Evolutionary conservation across 2,329 filamentous ascomycete species (phyloP), one percentile per base, ranked within the genome.

Genomic region (Hirsutella thompsonii): DNA sequence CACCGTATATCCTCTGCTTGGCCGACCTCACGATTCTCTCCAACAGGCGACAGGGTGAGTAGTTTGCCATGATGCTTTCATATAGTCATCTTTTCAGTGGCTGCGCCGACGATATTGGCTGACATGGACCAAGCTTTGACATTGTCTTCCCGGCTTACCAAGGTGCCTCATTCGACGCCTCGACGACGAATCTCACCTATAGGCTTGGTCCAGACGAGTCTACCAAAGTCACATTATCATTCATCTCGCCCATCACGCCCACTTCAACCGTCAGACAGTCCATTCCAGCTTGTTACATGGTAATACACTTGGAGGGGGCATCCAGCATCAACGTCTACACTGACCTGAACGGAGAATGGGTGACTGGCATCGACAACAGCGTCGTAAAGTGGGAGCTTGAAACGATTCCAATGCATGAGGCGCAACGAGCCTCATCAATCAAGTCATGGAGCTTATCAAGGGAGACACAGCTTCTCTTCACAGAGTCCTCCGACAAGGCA

Each of bases 271-370:
- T 89, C 51, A 74, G 84, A 47, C 84, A 90, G 64, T 79, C 83
- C 14, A 74, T 92, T 26, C 87, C 87, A n/a, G 86, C 85, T 10
- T 79, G 81, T 20, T 93, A 93, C 56, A 55, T 93, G 46, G 82
- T 76, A 5, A 69, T 90, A 33, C 62, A 79, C 52, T 82, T 83
- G 11, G 70, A 79, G 45, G 85, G 84, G 5, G 68, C 67, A 46
- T 74, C 80, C 39, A 68, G 80, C 46, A 62, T 84, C 11, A 72
- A 78, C 52, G 53, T 81, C 38, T 84, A 83, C 51, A 61, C 81
- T 44, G 81, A 85, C 53, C 49, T 83, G 41, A 83, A 84, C 51
- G 81, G 81, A 8, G 79, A 88, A 54, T 94, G 86, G 85, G 81
- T 87, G 44, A 92, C 81, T 52, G 85, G 85, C 16, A 73, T 88